Evolutionary conservation across 257 asterid species (phyloP).

Genomic region (Cinchona pubescens): DNA sequence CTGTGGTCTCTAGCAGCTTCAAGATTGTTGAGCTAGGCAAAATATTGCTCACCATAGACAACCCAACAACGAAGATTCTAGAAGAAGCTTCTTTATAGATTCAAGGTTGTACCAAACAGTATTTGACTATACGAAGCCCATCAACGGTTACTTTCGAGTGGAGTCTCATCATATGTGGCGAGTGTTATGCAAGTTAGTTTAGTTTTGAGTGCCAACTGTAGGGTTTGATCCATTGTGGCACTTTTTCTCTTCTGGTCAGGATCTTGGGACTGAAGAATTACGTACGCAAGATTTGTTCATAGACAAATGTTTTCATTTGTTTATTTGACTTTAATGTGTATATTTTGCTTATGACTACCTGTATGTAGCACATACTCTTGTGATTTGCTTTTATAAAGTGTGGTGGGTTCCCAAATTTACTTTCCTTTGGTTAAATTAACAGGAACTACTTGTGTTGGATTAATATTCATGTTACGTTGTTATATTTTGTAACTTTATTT

Average conservation of each 20-base stretch:
- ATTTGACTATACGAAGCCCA: slow-evolving; percentile 18
- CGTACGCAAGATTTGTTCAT: not conserved
- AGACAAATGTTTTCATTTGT: not conserved
- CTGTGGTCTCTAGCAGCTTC: slow-evolving; percentile 57
- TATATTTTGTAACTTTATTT: too few species aligned
- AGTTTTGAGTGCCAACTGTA: not conserved
- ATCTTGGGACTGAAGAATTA: not conserved
- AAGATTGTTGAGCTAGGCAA: slow-evolving; percentile 67
- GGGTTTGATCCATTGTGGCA: not conserved
- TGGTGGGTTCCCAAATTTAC: not conserved
- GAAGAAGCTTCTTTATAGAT: slow-evolving; percentile 79
- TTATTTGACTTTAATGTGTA: not conserved
- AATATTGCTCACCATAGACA: slow-evolving; percentile 68
- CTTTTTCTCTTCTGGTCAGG: not conserved
- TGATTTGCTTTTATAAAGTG: slow-evolving; percentile 3
- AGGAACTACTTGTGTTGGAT: too few species aligned
- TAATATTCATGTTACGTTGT: too few species aligned
- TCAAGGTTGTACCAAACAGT: slow-evolving; percentile 52
- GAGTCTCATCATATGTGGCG: not conserved
- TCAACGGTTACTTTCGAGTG: not conserved
- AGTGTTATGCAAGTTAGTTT: not conserved
- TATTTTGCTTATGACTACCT: slow-evolving; percentile 3
- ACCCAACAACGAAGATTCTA: slow-evolving; percentile 77
- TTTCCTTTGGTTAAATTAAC: too few species aligned
- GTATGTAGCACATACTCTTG: slow-evolving; percentile 1